These are phyloP conservation scores for Ocimum tenuiflorum DNA, from an alignment of 257 asterid species.

Conservation along the genomic window DNA sequence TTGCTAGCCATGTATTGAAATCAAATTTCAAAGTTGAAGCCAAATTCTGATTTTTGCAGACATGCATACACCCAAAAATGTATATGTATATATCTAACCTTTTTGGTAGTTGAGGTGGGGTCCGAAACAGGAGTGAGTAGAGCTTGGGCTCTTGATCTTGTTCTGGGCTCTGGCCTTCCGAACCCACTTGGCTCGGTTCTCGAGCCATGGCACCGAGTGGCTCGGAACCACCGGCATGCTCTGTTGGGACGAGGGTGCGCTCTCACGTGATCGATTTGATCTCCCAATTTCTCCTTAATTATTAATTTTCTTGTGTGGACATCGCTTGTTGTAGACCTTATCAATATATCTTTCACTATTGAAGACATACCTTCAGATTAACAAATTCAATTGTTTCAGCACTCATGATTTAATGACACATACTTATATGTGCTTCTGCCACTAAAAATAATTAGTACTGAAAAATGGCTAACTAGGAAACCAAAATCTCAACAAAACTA, in stretches of 20 bases:
- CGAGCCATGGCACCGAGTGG: conserved; percentile 24
- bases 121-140: conserved; percentile 54
- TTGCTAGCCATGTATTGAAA: too few species aligned
- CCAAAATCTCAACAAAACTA: too few species aligned
- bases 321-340: conserved; percentile 37
- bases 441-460: too few species aligned
- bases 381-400: too few species aligned
- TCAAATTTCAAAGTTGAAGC: too few species aligned
- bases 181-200: conserved; percentile 23
- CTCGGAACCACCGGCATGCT: conserved; percentile 25
- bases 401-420: too few species aligned
- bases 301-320: conserved; percentile 28
- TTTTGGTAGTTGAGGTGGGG: conserved; percentile 49
- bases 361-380: conserved; percentile 35
- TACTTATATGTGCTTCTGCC: too few species aligned
- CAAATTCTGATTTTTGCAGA: too few species aligned
- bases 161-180: conserved; percentile 21
- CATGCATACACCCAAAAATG: too few species aligned
- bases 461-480: background rate
- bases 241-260: conserved; percentile 17
- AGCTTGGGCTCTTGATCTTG: conserved; percentile 29
- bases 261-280: conserved; percentile 17
- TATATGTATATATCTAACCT: conserved; percentile 22
- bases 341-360: conserved; percentile 34
- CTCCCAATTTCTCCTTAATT: conserved; percentile 33